Base-by-base conservation (phyloP, 2,329 filamentous ascomycete species). In the Colletotrichum sp. region DNA sequence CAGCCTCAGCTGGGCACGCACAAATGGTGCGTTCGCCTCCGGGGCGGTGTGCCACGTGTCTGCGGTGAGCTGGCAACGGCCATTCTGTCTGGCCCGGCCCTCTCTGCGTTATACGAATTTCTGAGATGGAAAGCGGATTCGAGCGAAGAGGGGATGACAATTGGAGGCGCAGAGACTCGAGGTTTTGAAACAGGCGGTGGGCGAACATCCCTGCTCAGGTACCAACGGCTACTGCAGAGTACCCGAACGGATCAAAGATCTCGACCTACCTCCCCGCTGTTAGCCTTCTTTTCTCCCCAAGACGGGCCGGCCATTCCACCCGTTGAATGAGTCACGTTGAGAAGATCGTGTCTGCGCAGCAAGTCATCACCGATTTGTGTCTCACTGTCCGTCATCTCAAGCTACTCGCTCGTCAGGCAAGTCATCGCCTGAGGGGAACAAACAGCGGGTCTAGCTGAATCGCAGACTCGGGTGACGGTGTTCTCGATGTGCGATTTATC, bases 21-120 rank as follows among this genome's bases (percentile, higher is more conserved):
- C n/a, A 39, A 24, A 34, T 34, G 15, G 62, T 44, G 62, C 21
- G 32, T 39, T 64, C 24, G 62, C 34, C 32, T 64, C 32, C 32
- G 36, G 62, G 62, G 67, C 67, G 67, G 67, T 59, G 67, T 60
- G 67, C 67, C 67, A 69, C 67, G 67, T 69, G 55, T 69, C n/a
- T 57, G 55, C 24, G 67, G 67, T 69, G 67, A 60, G 67, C 67
- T 69, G 67, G 52, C 67, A 39, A 36, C 28, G n/a, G 28, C 21
- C 24, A 28, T n/a, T 68, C 16, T 5, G 24, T 39, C 36, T 64
- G 62, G 30, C 34, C 62, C 44, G 44, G 44, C 44, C 44, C 44
- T 52, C 15, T 64, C 34, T 26, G 62, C 62, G 32, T 3, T 39
- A 64, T 64, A 64, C 62, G 62, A 64, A 44, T 24, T 34, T 16